Base-by-base conservation (phyloP, 1,284 basidiomycete species). In the Cryptococcus sp. region DNA sequence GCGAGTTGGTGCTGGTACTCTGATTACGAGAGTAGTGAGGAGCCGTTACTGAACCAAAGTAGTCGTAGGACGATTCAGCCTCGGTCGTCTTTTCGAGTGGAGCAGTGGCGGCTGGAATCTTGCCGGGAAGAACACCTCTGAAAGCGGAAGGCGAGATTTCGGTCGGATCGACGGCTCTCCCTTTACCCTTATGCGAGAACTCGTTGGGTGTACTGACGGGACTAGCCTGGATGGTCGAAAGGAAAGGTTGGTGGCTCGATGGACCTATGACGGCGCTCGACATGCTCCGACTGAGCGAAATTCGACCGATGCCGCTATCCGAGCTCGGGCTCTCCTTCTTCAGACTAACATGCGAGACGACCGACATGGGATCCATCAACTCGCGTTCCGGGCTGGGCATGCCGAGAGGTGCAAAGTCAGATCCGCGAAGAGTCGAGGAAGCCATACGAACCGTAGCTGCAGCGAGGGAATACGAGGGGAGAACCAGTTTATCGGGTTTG, bases 301-400 rank as follows among this genome's bases (percentile, higher is more conserved):
- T 52, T 33, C 59, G 40, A 4, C 57, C 52, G 7, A 57, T 48
- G 16, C 63, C 63, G 9, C 66, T 60, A 52, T 66, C 65, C 6
- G 66, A 68, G 36, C 58, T 66, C 0, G 63, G 50, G 43, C 60
- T 63, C 9, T 54, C 52, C 19, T 48, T 50, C 40, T 50, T 25
- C 14, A 42, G 47, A 28, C 28, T 47, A 12, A 7, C 39, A 12
- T 35, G 21, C 3, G 43, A 12, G 5, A 59, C 40, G 18, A 60
- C 37, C 3, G 54, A 54, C 81, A 91, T 82, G 0, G 88, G 88
- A 66, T 91, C 88, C 6, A 83, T 82, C 25, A 92, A 77, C 63
- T 92, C 88, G 59, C 86, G 82, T 65, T 92, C 89, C 0, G 89
- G 89, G 26, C 85, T 87, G 2, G 89, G 89, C 1, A 91, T 76